Evolutionary conservation across 2,329 filamentous ascomycete species (phyloP), one percentile per base, ranked within the genome.

Genomic region (Orbilia blumenaviensis): DNA sequence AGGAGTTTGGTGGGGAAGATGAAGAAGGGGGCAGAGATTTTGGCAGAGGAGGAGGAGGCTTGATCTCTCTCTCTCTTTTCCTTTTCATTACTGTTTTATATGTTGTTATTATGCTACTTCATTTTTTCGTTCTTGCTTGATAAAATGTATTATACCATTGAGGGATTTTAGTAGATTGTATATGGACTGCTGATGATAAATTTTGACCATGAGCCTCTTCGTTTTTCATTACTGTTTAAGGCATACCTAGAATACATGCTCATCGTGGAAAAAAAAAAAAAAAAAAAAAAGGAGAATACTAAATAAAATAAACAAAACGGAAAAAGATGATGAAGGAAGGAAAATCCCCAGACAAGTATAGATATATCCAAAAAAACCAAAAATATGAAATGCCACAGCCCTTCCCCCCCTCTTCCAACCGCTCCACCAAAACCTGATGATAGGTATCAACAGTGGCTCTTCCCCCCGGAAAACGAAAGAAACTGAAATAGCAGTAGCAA

Each of bases 1-100:
- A 84, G 90, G 76, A 90, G 88, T 80, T 83, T 92, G 81, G 87
- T 91, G 54, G 90, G 89, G 1, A 91, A 91, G 81, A 88, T 89
- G 80, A 89, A 87, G 79, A 82, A 81, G 50, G 78, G 79, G 18
- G 46, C 62, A 29, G 69, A 66, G 54, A 66, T 63, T 50, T 34
- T 62, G 52, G 62, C 41, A 54, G 34, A 44, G 12, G 60, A 32
- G 10, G 32, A 14, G 25, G 10, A n/a, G n/a, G n/a, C n/a, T n/a
- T n/a, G n/a, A n/a, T n/a, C n/a, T n/a, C n/a, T 27, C 7, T 14
- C 16, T 7, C 1, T 23, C 23, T 36, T 38, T 21, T 54, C 36
- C 6, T 32, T 32, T 9, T 29, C 16, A 16, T 3, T 36, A 34
- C 27, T 48, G 23, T 25, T 21, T 3, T 46, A n/a, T 41, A 34